phyloP scores from a whole-genome alignment of 192 early-diverging fungal genomes.

The Powellomyces hirtus region DNA sequence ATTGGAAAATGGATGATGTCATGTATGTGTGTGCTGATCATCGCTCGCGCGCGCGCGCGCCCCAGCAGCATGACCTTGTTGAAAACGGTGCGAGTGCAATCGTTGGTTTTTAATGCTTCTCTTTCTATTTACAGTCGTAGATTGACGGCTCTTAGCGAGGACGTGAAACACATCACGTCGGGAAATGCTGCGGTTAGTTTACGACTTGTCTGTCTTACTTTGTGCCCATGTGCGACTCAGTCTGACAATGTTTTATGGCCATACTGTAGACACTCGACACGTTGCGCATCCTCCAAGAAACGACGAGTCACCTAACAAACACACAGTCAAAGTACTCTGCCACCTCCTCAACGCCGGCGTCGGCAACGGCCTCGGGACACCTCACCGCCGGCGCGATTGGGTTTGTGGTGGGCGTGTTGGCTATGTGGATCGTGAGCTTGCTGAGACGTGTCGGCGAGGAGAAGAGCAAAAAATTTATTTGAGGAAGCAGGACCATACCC shows the following conservation, averaged over 20 bases:
- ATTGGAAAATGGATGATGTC: slow-evolving; percentile 3
- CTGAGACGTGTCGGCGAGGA: slow-evolving; percentile 8
- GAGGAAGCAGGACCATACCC: no score
- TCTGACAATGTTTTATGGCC: no score
- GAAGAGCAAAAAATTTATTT: slow-evolving; percentile 20
- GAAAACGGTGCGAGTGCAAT: background rate
- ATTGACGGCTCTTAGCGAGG: background rate
- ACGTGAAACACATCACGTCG: background rate
- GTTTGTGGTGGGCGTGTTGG: slow-evolving; percentile 9
- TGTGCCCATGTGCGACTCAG: no score
- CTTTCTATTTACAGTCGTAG: background rate
- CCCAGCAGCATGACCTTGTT: background rate
- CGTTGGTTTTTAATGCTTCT: background rate
- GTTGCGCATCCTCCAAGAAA: no score
- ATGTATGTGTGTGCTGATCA: background rate
- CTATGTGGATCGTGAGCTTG: slow-evolving; percentile 12
- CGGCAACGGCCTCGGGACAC: background rate
- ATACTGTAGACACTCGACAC: no score
- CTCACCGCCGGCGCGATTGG: slow-evolving; percentile 3
- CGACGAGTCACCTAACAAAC: no score
- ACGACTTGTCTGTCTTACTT: background rate
- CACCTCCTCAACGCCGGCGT: background rate
- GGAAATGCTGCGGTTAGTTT: background rate
- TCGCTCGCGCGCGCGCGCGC: background rate
- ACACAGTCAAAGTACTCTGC: background rate